Evolutionary conservation across 2,329 filamentous ascomycete genomes (phyloP).

Genomic region (Xylaria sp.): DNA sequence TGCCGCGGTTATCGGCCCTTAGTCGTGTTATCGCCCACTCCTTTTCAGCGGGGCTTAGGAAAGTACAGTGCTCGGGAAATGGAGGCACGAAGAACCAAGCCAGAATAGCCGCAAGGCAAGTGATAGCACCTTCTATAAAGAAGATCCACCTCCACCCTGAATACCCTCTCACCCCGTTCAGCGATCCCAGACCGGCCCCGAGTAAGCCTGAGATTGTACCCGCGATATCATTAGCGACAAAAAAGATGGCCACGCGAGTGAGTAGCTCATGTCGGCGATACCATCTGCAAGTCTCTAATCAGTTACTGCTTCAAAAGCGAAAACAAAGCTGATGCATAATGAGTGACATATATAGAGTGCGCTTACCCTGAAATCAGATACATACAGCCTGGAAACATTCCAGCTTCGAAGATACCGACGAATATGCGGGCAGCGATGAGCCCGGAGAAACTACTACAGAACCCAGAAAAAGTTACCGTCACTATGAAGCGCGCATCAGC

Average conservation of each 20-base stretch:
- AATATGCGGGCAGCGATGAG: slow-evolving; percentile 36
- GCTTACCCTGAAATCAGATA: slow-evolving; percentile 5
- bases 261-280: slow-evolving; percentile 8
- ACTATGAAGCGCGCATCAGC: slow-evolving; percentile 8
- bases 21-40: slow-evolving; percentile 23
- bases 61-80: slow-evolving; percentile 21
- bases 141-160: slow-evolving; percentile 32
- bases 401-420: slow-evolving; percentile 40
- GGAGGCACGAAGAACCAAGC: slow-evolving; percentile 26
- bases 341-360: too few relatives aligned
- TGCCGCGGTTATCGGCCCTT: slow-evolving; percentile 19
- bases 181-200: slow-evolving; percentile 27
- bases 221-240: slow-evolving; percentile 32
- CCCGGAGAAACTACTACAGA: slow-evolving; percentile 31
- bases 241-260: slow-evolving; percentile 25
- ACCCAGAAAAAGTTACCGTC: slow-evolving; percentile 33
- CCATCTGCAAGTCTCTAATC: not conserved
- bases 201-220: slow-evolving; percentile 29
- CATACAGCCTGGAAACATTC: slow-evolving; percentile 33
- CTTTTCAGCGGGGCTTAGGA: slow-evolving; percentile 24
- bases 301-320: not conserved
- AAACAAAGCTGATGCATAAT: too few relatives aligned
- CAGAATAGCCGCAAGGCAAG: slow-evolving; percentile 14
- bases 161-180: slow-evolving; percentile 25
- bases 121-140: slow-evolving; percentile 26